These are phyloP conservation scores for Myxozyma geophila DNA, from an alignment of 805 yeast species.

Conservation along the genomic window DNA sequence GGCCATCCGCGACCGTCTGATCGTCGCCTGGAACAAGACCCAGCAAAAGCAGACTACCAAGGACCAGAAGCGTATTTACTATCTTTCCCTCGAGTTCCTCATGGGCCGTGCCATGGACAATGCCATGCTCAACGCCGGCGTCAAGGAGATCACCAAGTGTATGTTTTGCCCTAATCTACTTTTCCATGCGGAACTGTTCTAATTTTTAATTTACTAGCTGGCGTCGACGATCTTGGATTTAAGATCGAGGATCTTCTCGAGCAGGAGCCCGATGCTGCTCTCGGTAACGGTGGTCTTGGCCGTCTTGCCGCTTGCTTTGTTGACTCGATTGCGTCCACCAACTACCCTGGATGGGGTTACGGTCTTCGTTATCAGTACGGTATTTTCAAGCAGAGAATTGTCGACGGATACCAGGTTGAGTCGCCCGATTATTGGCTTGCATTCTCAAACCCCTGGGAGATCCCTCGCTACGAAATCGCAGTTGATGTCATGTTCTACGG, in stretches of 20 bases:
- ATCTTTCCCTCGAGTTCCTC: constrained; percentile 81
- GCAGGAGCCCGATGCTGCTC: constrained; percentile 91
- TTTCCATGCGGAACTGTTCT: not conserved
- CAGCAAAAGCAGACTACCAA: constrained; percentile 85
- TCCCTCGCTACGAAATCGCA: constrained; percentile 81
- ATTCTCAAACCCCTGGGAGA: constrained; percentile 91
- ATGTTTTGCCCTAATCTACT: not conserved
- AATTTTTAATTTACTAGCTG: constrained; percentile 40
- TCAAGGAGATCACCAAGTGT: constrained; percentile 59
- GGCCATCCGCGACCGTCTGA: constrained; percentile 75
- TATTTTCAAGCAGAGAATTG: constrained; percentile 84
- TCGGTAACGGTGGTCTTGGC: constrained; percentile 95
- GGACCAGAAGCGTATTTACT: constrained; percentile 85
- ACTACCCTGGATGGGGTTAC: constrained; percentile 95
- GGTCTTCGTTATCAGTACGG: constrained; percentile 94
- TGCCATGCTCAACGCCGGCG: constrained; percentile 80
- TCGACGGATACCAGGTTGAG: constrained; percentile 93
- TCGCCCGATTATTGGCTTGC: constrained; percentile 94
- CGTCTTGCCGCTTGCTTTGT: constrained; percentile 93
- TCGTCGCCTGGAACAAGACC: constrained; percentile 89
- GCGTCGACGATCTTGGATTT: constrained; percentile 79
- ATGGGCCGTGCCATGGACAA: constrained; percentile 97
- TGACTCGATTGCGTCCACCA: constrained; percentile 82
- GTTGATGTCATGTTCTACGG: constrained; percentile 93
- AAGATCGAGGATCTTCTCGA: constrained; percentile 81